phyloP scores from a whole-genome alignment of 805 yeast genomes.

The Yamadazyma nakazawae region DNA sequence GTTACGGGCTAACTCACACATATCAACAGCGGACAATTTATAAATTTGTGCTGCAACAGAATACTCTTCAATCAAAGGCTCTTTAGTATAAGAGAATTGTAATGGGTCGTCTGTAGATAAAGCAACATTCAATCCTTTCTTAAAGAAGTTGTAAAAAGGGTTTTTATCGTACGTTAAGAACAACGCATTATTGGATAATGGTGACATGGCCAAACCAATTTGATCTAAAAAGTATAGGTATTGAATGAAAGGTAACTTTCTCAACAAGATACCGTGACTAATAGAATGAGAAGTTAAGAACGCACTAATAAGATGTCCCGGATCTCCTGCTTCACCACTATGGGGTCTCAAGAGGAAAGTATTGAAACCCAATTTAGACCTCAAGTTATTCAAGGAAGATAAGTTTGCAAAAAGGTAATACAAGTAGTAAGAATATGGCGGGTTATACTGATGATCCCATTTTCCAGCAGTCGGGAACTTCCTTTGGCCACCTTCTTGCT shows the following conservation, averaged over 20 bases:
- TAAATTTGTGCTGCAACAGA: slow-evolving; percentile 98
- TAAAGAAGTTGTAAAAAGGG: slow-evolving; percentile 89
- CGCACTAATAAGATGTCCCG: slow-evolving; percentile 91
- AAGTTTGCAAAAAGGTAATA: slow-evolving; percentile 86
- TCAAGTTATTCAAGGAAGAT: slow-evolving; percentile 81
- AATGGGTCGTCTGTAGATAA: slow-evolving; percentile 96
- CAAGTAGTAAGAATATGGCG: slow-evolving; percentile 95
- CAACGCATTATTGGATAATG: slow-evolving; percentile 92
- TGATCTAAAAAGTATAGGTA: slow-evolving; percentile 91
- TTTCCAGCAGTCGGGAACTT: slow-evolving; percentile 82
- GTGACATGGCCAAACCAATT: slow-evolving; percentile 98
- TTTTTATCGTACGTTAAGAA: slow-evolving; percentile 95
- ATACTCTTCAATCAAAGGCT: slow-evolving; percentile 95
- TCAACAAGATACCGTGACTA: slow-evolving; percentile 88
- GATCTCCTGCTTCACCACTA: slow-evolving; percentile 99
- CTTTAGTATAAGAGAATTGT: slow-evolving; percentile 95
- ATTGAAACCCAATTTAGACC: slow-evolving; percentile 70
- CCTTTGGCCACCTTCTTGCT: slow-evolving; percentile 76
- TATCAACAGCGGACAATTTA: slow-evolving; percentile 89
- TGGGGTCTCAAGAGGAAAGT: slow-evolving; percentile 96
- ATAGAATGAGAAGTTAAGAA: slow-evolving; percentile 88
- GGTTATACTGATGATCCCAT: slow-evolving; percentile 79
- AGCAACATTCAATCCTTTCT: slow-evolving; percentile 90
- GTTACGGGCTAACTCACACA: slow-evolving; percentile 94
- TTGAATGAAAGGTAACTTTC: slow-evolving; percentile 94